phyloP scores from a whole-genome alignment of 192 early-diverging fungal species.

The Chytriomyces sp. region DNA sequence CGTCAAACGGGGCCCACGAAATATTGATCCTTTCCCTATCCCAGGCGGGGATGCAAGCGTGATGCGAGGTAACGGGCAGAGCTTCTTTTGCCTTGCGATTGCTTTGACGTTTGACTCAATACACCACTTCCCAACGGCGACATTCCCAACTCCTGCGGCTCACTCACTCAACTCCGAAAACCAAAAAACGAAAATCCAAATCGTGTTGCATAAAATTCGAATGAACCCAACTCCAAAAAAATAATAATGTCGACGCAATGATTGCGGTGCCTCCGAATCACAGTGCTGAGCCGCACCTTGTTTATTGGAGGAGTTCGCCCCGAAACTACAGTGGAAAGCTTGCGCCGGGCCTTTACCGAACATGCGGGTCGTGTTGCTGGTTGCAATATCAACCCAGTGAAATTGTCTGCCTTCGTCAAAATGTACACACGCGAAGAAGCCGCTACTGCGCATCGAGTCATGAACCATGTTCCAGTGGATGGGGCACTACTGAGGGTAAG shows the following conservation, averaged over 20 bases:
- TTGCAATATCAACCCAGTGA: slow-evolving; percentile 56
- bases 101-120: neutral
- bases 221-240: no score
- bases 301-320: slow-evolving; percentile 50
- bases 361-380: slow-evolving; percentile 49
- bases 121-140: neutral
- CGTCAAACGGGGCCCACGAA: neutral
- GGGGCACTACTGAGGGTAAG: slow-evolving; percentile 46
- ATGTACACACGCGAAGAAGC: slow-evolving; percentile 54
- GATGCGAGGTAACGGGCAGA: neutral
- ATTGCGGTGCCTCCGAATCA: no score
- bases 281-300: slow-evolving; percentile 55
- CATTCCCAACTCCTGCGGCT: neutral
- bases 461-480: slow-evolving; percentile 32
- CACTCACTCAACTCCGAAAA: neutral
- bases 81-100: neutral
- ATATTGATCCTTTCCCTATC: slow-evolving; percentile 6
- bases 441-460: slow-evolving; percentile 36
- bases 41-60: slow-evolving; percentile 4
- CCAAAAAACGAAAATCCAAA: no score
- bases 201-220: no score
- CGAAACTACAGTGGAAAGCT: slow-evolving; percentile 40
- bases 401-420: slow-evolving; percentile 57
- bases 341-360: slow-evolving; percentile 43
- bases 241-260: no score